These are phyloP conservation scores for Kuraishia piskuri DNA, from an alignment of 805 yeast genomes.

Conservation along the genomic window DNA sequence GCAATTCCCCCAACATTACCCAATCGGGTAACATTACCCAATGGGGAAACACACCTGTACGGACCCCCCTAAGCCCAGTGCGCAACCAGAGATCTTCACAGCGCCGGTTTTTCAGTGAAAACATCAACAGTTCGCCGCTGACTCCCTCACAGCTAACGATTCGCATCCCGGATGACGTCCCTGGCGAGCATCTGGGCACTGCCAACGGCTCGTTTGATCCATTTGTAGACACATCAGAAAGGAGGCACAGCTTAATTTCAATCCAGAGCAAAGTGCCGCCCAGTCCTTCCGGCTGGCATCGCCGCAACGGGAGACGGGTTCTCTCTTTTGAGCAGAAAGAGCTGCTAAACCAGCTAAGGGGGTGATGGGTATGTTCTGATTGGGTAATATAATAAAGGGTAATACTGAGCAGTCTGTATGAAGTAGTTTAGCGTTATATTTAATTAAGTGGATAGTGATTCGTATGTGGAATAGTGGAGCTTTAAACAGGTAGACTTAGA, in stretches of 20 bases:
- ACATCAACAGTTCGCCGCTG: neutral
- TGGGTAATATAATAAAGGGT: too few species aligned
- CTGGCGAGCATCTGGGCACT: too few species aligned
- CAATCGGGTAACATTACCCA: neutral
- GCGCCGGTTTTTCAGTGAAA: neutral
- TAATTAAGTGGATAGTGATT: too few species aligned
- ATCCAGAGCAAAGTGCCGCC: neutral
- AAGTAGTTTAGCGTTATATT: too few species aligned
- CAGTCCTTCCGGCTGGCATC: neutral
- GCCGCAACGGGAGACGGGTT: conserved; percentile 19
- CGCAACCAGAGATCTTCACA: neutral
- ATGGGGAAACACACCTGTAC: neutral
- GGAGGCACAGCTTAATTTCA: neutral
- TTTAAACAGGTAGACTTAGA: too few species aligned
- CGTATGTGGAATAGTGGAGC: too few species aligned
- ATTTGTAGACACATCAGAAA: neutral
- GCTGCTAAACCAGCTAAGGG: conserved; percentile 35
- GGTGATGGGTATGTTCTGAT: neutral
- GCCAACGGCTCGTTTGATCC: neutral
- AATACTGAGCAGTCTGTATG: too few species aligned
- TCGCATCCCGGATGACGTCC: neutral
- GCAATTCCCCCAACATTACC: neutral
- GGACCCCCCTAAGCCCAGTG: neutral
- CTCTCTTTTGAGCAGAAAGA: conserved; percentile 47
- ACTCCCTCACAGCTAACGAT: neutral